Conservation (phyloP, 176 grass and related monocot genomes). For the Hordeum vulgare region MorexV3_pseudomolecules_assembly NC_058518.1:387039869-387040368, state of each 20-base stretch:
- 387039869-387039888: slow-evolving; percentile 26
- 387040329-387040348: slow-evolving; percentile 73
- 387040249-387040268: slow-evolving; percentile 41
- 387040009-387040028: slow-evolving; percentile 38
- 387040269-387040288: slow-evolving; percentile 59
- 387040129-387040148: slow-evolving; percentile 41
- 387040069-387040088: slow-evolving; percentile 73
- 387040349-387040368: slow-evolving; percentile 59
- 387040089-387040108: slow-evolving; percentile 74
- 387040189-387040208: slow-evolving; percentile 78
- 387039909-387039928: slow-evolving; percentile 64
- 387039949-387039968: slow-evolving; percentile 31
- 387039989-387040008: slow-evolving; percentile 72
- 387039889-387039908: slow-evolving; percentile 72
- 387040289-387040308: slow-evolving; percentile 67
- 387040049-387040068: slow-evolving; percentile 62
- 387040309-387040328: slow-evolving; percentile 94
- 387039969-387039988: slow-evolving; percentile 62
- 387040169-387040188: slow-evolving; percentile 84
- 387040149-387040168: slow-evolving; percentile 52
- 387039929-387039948: slow-evolving; percentile 53
- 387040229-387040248: slow-evolving; percentile 91
- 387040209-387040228: slow-evolving; percentile 89
- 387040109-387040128: slow-evolving; percentile 73
- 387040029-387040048: slow-evolving; percentile 27